Conservation (phyloP, 225 moss, liverwort and hornwort species). For the Bryoerythrophyllum caledonicum region DNA sequence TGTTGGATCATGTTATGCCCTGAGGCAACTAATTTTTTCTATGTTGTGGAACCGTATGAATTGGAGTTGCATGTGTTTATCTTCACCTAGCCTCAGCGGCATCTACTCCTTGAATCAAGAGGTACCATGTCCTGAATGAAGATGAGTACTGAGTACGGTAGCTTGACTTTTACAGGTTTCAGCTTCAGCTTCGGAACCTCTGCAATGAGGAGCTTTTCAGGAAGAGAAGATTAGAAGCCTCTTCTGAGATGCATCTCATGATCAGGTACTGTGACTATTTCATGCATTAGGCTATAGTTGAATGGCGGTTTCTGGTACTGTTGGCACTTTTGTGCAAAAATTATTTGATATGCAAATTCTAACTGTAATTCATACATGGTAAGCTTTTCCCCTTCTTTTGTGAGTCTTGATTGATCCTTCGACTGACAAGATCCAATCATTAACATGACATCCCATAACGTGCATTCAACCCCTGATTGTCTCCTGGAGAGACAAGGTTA, state of each 20-base stretch:
- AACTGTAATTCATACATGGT: no score
- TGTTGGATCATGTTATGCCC: neutral
- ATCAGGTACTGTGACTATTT: neutral
- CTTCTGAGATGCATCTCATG: neutral
- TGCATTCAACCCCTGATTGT: no score
- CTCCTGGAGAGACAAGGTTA: no score
- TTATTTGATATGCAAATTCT: no score
- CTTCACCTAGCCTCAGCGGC: neutral
- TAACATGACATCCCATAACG: no score
- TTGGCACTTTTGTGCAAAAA: no score
- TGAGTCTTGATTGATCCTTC: no score
- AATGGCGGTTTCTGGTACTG: no score
- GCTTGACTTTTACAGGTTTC: neutral
- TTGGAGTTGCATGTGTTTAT: neutral
- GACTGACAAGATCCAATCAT: no score
- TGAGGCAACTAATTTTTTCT: no score
- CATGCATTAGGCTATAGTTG: neutral
- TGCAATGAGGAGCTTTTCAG: neutral
- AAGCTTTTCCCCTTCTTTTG: no score
- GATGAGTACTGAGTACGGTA: neutral
- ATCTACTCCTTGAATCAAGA: neutral
- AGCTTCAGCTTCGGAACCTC: neutral
- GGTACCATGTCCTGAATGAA: neutral
- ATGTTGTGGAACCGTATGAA: neutral
- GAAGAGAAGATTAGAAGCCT: neutral